These are phyloP conservation scores for Coniella lustricola DNA, from an alignment of 2,329 filamentous ascomycete species.

Conservation along the genomic window DNA sequence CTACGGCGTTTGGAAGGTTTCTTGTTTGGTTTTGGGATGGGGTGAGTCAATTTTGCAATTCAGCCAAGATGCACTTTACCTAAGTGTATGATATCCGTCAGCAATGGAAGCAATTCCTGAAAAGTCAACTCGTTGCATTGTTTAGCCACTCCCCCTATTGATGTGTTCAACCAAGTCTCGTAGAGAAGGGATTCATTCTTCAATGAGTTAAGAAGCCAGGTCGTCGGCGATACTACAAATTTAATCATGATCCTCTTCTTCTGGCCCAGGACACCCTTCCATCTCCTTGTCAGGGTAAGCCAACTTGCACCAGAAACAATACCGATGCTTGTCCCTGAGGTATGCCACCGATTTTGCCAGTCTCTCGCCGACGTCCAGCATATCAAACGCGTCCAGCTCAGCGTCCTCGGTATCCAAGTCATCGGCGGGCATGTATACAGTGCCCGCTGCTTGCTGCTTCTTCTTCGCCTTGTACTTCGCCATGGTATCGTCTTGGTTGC, in stretches of 20 bases:
- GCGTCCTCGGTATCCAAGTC: constrained; percentile 71
- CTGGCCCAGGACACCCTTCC: constrained; percentile 83
- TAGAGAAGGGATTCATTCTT: no score
- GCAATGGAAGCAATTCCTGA: no score
- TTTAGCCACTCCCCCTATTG: no score
- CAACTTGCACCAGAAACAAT: constrained; percentile 97
- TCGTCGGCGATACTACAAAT: no score
- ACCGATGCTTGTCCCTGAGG: constrained; percentile 63
- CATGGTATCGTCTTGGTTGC: constrained; percentile 43
- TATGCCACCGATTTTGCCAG: constrained; percentile 60
- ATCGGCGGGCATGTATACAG: constrained; percentile 52
- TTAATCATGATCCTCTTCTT: constrained; percentile 73
- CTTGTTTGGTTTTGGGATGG: not conserved
- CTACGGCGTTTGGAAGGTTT: not conserved
- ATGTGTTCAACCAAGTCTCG: no score
- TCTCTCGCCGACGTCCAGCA: constrained; percentile 57
- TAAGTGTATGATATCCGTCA: no score
- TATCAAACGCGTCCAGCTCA: constrained; percentile 75
- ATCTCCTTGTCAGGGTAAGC: constrained; percentile 65
- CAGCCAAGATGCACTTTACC: no score
- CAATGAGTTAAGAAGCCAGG: no score
- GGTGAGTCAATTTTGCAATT: no score
- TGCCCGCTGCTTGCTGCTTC: constrained; percentile 23
- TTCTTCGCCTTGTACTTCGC: constrained; percentile 30
- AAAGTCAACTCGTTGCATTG: no score